phyloP scores from a whole-genome alignment of 805 yeast species.

The Yamadazyma phyllophila region DNA sequence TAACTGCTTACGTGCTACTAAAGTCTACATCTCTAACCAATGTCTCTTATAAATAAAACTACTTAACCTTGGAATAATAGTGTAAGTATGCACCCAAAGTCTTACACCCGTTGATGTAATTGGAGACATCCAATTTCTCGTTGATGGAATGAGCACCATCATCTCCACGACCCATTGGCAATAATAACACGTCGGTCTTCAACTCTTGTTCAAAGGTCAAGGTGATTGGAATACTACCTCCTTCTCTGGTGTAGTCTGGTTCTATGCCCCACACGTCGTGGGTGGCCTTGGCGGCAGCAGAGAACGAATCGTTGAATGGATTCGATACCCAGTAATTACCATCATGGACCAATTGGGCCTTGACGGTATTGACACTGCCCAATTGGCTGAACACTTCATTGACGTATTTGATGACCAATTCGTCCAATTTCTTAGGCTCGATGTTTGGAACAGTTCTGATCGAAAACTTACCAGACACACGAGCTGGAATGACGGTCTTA shows the following conservation, averaged over 20 bases:
- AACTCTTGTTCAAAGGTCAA: conserved; percentile 86
- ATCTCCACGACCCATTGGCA: conserved; percentile 98
- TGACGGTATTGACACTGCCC: conserved; percentile 71
- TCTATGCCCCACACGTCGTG: conserved; percentile 91
- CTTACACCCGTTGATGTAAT: conserved; percentile 92
- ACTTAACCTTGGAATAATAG: conserved; percentile 52
- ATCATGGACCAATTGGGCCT: conserved; percentile 80
- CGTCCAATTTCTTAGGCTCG: conserved; percentile 72
- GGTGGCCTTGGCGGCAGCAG: conserved; percentile 94
- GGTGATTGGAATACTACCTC: conserved; percentile 98
- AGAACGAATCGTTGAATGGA: conserved; percentile 88
- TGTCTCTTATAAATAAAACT: not conserved
- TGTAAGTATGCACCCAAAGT: conserved; percentile 92
- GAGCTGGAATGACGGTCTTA: conserved; percentile 96
- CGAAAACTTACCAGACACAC: conserved; percentile 90
- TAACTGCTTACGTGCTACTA: not conserved
- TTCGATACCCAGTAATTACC: conserved; percentile 96
- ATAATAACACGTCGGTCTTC: conserved; percentile 78
- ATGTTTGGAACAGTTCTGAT: conserved; percentile 97
- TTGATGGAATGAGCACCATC: conserved; percentile 99
- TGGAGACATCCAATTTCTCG: conserved; percentile 85
- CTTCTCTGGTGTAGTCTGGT: conserved; percentile 98
- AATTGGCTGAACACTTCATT: conserved; percentile 63
- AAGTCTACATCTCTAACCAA: not conserved
- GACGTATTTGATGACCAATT: conserved; percentile 71